Evolutionary conservation across 805 yeast species (phyloP).

Genomic region (Barnettozyma sp.): DNA sequence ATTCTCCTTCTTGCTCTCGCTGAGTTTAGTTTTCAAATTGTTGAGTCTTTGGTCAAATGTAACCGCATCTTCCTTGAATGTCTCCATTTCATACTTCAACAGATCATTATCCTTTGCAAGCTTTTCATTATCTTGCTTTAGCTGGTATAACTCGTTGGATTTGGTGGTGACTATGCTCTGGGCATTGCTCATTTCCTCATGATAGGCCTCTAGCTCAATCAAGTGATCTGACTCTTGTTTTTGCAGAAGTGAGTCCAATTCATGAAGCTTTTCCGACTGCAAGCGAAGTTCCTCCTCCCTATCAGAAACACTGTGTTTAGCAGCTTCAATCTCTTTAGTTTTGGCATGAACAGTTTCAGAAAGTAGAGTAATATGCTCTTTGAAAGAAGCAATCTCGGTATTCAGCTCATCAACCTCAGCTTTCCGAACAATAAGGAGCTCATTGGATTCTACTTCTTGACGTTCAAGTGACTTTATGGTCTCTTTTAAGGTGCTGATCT

Average conservation of each 20-base stretch:
- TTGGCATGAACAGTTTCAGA: slow-evolving; percentile 7
- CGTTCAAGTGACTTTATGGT: background rate
- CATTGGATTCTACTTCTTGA: slow-evolving; percentile 11
- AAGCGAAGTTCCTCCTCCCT: slow-evolving; percentile 13
- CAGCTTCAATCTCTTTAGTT: slow-evolving; percentile 8
- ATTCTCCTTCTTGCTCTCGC: slow-evolving; percentile 17
- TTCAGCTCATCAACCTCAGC: slow-evolving; percentile 26
- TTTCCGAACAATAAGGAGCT: slow-evolving; percentile 19
- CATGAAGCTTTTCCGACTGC: slow-evolving; percentile 20
- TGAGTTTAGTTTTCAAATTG: slow-evolving; percentile 14
- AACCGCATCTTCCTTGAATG: slow-evolving; percentile 21
- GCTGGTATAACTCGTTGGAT: slow-evolving; percentile 23
- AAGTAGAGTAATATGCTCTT: slow-evolving; percentile 3
- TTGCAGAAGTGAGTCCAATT: slow-evolving; percentile 27
- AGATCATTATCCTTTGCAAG: slow-evolving; percentile 20
- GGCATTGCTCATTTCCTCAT: slow-evolving; percentile 28
- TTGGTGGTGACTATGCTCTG: slow-evolving; percentile 26
- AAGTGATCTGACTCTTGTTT: slow-evolving; percentile 32
- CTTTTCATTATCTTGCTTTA: slow-evolving; percentile 24
- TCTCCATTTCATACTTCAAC: slow-evolving; percentile 22
- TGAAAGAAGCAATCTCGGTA: slow-evolving; percentile 13
- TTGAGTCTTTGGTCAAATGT: slow-evolving; percentile 23
- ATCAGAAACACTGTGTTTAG: slow-evolving; percentile 10
- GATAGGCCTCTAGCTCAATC: slow-evolving; percentile 31
- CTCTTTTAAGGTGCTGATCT: background rate